Evolutionary conservation across 1,139 yeast species (phyloP), one percentile per base, ranked within the genome.

Genomic region (Suhomyces choctaworum): DNA sequence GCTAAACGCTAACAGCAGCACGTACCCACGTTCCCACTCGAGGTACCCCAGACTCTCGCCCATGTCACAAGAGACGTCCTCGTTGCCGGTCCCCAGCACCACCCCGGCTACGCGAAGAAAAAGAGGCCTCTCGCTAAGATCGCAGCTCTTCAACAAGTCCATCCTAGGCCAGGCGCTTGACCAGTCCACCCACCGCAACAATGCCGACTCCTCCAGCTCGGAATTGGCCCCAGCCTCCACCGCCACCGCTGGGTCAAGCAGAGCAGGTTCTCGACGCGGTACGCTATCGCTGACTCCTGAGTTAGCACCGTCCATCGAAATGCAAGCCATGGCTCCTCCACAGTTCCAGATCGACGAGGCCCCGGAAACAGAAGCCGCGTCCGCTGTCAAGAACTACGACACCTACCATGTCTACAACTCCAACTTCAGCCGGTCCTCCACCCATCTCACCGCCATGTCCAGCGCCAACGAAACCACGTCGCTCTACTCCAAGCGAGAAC

Each of bases 61-160:
- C n/a, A n/a, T n/a, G n/a, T n/a, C n/a, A n/a, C n/a, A n/a, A n/a
- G n/a, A n/a, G n/a, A n/a, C n/a, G n/a, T n/a, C n/a, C 20, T 22
- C 31, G 17, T 31, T 29, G 17, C 34, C 32, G n/a, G 36, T 35
- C 27, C 34, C 36, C 16, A 27, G 10, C 16, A 21, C 43, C 19
- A 53, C 62, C 6, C 63, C 62, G 4, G 62, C 54, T 15, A 45
- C 58, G 4, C 59, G 75, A 31, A 66, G 92, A 44, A 78, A 76
- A 44, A 65, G 95, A 52, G 90, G 94, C 0, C 78, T 82, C 41
- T 82, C 92, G 3, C 62, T 86, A 36, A 70, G 95, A 47, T 74
- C 89, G 0, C 94, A 84, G 59, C 67, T 85, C 44, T 78, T 85
- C 61, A 80, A 76, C 56, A 80, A 76, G 44, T 58, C 66, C 7